Evolutionary conservation across 257 asterid genomes (phyloP).

Genomic region (Sherardia arvensis): DNA sequence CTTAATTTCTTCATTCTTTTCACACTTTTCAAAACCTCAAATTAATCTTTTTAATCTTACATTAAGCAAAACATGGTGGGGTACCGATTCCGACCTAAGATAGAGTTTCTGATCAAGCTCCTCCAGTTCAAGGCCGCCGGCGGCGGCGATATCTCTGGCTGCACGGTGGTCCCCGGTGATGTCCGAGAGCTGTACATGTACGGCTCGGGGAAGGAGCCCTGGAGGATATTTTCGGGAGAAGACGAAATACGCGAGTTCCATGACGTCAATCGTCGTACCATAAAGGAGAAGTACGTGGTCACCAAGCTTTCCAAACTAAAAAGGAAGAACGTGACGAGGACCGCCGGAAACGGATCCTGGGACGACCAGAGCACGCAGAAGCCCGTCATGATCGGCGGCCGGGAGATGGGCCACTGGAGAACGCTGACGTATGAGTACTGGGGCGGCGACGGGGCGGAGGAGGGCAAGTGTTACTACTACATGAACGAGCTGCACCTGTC

Average conservation of each 20-base stretch:
- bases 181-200: neutral
- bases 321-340: neutral
- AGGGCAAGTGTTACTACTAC: neutral
- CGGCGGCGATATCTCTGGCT: neutral
- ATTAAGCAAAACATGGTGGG: neutral
- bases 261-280: neutral
- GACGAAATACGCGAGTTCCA: neutral
- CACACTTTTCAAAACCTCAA: too few species aligned
- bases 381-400: neutral
- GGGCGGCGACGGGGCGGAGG: neutral
- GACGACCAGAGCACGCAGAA: neutral
- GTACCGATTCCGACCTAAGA: neutral
- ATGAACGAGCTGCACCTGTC: neutral
- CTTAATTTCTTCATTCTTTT: too few species aligned
- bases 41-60: too few species aligned
- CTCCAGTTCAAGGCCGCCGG: neutral
- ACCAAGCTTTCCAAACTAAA: neutral
- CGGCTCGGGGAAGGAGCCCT: neutral
- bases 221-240: neutral
- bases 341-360: neutral
- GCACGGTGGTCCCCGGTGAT: neutral
- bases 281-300: neutral
- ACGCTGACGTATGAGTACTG: neutral
- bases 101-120: neutral
- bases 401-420: neutral